Conservation (phyloP, 192 early-diverging fungal species). For the Mortierella hygrophila region DNA sequence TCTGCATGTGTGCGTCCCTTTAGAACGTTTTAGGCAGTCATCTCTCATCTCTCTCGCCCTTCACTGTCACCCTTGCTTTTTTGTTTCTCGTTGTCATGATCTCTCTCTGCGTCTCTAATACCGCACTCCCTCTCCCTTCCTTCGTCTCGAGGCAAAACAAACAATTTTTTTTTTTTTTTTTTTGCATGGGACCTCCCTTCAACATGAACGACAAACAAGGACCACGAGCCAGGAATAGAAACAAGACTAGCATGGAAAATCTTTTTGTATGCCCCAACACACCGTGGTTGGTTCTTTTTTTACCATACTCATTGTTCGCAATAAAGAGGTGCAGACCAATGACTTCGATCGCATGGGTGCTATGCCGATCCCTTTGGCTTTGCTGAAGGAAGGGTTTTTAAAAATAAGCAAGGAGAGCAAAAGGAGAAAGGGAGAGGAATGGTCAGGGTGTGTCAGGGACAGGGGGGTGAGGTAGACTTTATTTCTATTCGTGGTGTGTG, state of each 20-base stretch:
- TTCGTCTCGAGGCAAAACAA: neutral
- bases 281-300: neutral
- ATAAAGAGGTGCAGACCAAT: neutral
- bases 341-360: neutral
- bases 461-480: neutral
- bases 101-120: neutral
- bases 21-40: no score
- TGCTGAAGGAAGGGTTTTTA: neutral
- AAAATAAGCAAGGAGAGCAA: neutral
- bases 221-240: neutral
- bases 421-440: neutral
- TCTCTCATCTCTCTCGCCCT: neutral
- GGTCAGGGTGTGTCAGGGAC: neutral
- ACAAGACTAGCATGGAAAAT: neutral
- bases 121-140: slow-evolving; percentile 11
- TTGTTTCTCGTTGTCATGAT: neutral
- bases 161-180: neutral
- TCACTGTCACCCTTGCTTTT: neutral
- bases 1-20: no score
- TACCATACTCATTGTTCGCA: neutral
- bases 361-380: neutral
- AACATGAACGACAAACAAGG: neutral
- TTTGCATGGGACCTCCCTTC: neutral
- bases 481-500: neutral
- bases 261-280: neutral